phyloP scores from a whole-genome alignment of 2,329 filamentous ascomycete genomes.

The Colletotrichum somersetense region DNA sequence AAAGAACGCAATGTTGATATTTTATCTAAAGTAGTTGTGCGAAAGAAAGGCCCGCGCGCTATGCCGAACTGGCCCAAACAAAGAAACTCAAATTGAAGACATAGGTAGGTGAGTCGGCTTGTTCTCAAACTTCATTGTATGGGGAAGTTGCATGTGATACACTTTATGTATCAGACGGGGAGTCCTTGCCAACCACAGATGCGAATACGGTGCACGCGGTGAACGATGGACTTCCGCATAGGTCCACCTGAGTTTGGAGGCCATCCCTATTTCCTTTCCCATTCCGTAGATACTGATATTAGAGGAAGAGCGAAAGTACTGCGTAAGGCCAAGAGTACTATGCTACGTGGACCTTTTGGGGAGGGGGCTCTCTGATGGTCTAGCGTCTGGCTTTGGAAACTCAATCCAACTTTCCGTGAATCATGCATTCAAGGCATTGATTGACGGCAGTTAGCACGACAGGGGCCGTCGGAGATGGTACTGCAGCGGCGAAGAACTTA shows the following conservation, averaged over 20 bases:
- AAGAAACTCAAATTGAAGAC: constrained; percentile 20
- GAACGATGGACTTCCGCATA: not conserved
- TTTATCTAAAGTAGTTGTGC: not conserved
- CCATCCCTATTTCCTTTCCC: not conserved
- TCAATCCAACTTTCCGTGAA: constrained; percentile 12
- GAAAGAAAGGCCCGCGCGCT: not conserved
- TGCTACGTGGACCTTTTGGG: no score
- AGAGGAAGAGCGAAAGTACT: not conserved
- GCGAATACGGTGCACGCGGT: constrained; percentile 30
- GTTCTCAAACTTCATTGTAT: constrained; percentile 5
- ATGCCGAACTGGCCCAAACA: constrained; percentile 1
- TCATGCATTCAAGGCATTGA: not conserved
- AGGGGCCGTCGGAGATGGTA: not conserved
- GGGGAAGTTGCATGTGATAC: constrained; percentile 35
- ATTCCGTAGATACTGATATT: not conserved
- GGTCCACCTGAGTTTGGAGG: not conserved
- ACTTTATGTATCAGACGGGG: constrained; percentile 34
- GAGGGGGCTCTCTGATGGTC: not conserved
- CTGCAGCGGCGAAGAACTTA: not conserved
- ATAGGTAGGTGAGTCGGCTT: constrained; percentile 3
- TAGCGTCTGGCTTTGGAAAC: constrained; percentile 15
- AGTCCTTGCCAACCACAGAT: constrained; percentile 13
- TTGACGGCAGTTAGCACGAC: not conserved
- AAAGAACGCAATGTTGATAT: no score
- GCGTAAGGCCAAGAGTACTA: no score